Percentiles rank a stretch among this genome's conserved stretches.
Evolutionary conservation across 805 yeast genomes (phyloP).

Genomic region (Kluyveromyces siamensis): DNA sequence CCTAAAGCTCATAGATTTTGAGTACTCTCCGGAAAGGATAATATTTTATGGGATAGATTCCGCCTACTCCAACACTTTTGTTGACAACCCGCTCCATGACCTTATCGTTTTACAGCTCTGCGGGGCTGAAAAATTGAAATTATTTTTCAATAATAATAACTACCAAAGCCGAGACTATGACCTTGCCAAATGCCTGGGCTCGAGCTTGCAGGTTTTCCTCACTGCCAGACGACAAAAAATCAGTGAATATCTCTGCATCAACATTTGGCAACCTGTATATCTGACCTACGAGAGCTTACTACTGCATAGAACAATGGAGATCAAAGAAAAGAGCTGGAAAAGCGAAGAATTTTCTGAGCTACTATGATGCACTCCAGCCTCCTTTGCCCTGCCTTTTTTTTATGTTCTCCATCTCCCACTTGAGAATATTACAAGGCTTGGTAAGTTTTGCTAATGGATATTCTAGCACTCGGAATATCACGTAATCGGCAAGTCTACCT

Average conservation of each 20-base stretch:
- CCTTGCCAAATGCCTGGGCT: neutral
- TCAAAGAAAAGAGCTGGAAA: neutral
- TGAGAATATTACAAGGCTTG: neutral
- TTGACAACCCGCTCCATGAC: constrained; percentile 4
- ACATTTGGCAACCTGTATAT: neutral
- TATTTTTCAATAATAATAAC: constrained; percentile 7
- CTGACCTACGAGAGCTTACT: neutral
- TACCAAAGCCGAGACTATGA: neutral
- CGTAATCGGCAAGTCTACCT: too few species aligned
- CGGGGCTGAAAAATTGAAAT: constrained; percentile 7
- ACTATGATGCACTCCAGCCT: neutral
- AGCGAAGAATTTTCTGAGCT: neutral
- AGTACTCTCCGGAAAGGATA: neutral
- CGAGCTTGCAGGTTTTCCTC: neutral
- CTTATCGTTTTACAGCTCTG: constrained; percentile 11
- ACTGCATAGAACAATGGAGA: neutral
- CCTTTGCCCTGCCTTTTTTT: neutral
- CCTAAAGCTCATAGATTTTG: neutral
- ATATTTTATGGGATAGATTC: constrained; percentile 5
- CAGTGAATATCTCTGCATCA: neutral
- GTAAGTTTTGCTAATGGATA: too few species aligned
- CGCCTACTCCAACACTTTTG: constrained; percentile 6
- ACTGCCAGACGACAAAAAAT: neutral
- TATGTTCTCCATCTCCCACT: neutral
- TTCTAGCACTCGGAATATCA: too few species aligned